Evolutionary conservation across 352 stramenopile genomes (phyloP), one percentile per base, ranked within the genome.

Genomic region (Blastocystis sp.): DNA sequence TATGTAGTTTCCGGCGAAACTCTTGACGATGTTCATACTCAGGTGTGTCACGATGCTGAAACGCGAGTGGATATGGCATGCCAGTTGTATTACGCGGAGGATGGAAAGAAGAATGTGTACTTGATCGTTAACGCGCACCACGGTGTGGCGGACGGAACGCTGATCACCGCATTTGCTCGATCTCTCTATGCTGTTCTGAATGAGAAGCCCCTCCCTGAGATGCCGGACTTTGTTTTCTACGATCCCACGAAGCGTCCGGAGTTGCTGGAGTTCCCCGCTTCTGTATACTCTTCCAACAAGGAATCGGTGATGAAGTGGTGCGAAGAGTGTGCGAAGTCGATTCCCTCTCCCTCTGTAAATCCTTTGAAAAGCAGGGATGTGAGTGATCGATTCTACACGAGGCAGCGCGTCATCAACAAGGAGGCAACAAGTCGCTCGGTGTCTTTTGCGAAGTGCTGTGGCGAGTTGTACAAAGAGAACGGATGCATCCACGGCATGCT

Each of bases 401-500:
- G n/a, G n/a, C n/a, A n/a, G n/a, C 21, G 69, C 21, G 16, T 84
- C 7, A 51, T 69, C n/a, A 76, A 76, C 27, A 36, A 24, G 14
- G 21, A 29, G 21, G 42, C 36, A 27, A 48, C 29, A 8, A 49
- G 69, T 8, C 6, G 72, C 48, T 38, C 72, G 9, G 18, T 84
- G 27, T 40, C 0, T 3, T 32, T 54, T 36, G 72, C 46, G 51
- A 84, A 42, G 49, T 36, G n/a, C 14, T 54, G 24, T 44, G 32
- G 34, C 29, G 34, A 38, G 18, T n/a, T 56, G 9, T 11, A 42
- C 21, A 46, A 29, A 54, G 36, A 44, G 21, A 51, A 51, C 34
- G 40, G 40, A 7, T 84, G 72, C 34, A 67, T 84, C 34, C 72
- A 84, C 34, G 72, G 72, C 18, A 56, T 84, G 72, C 18, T 84